These are phyloP conservation scores for Laburnicola sp. DNA, from an alignment of 2,329 filamentous ascomycete genomes.

Conservation along the genomic window DNA sequence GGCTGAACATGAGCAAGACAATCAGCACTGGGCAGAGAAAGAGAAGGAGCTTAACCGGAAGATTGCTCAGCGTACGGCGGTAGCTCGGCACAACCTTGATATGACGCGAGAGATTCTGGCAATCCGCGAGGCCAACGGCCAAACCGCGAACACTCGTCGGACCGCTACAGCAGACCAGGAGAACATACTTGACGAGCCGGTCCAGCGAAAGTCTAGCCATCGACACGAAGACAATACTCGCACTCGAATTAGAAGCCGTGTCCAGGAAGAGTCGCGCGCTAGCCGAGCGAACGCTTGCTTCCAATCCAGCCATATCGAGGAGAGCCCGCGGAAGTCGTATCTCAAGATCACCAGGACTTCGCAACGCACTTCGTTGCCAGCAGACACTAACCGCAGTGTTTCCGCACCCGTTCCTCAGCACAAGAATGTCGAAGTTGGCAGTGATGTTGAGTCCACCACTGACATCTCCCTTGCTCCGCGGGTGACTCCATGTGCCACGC, in stretches of 20 bases:
- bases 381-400: conserved; percentile 28
- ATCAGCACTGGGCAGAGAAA: conserved; percentile 37
- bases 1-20: conserved; percentile 40
- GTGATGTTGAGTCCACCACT: conserved; percentile 45
- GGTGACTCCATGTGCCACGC: conserved; percentile 32
- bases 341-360: conserved; percentile 25
- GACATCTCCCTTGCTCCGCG: conserved; percentile 45
- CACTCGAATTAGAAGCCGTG: conserved; percentile 37
- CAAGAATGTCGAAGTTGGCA: conserved; percentile 31
- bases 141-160: conserved; percentile 13
- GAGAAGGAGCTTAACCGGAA: conserved; percentile 40
- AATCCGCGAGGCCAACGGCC: conserved; percentile 31
- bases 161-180: conserved; percentile 23
- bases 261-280: conserved; percentile 41
- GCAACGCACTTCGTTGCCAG: conserved; percentile 19
- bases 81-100: conserved; percentile 30
- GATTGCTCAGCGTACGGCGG: conserved; percentile 35
- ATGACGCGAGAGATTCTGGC: conserved; percentile 38
- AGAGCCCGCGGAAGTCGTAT: conserved; percentile 31
- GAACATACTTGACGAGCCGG: conserved; percentile 19
- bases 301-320: conserved; percentile 20
- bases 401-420: conserved; percentile 34
- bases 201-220: conserved; percentile 32
- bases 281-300: conserved; percentile 30
- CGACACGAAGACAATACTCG: conserved; percentile 41